Percentiles rank a stretch among this genome's conserved stretches.
phyloP scores from a whole-genome alignment of 306 rosid genomes.

The Cicer pinnatifidum region DNA sequence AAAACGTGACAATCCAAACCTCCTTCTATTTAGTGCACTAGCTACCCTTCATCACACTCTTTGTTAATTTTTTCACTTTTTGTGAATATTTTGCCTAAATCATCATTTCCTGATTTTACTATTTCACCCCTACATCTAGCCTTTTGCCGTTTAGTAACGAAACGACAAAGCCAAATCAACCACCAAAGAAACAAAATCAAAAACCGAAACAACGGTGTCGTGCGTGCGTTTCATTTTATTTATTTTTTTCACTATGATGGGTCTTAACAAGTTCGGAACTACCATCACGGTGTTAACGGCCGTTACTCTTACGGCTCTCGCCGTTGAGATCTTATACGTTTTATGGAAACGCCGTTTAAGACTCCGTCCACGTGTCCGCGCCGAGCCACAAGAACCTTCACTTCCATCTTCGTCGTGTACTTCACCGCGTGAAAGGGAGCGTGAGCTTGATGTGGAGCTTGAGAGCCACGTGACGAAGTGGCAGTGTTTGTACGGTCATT shows the following conservation, averaged over 20 bases:
- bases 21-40: background rate
- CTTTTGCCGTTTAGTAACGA: background rate
- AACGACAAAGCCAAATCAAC: constrained; percentile 29
- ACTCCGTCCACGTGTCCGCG: constrained; percentile 45
- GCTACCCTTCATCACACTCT: background rate
- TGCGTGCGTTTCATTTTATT: background rate
- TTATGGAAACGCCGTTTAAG: constrained; percentile 47
- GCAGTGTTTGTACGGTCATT: constrained; percentile 43
- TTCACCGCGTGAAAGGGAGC: background rate
- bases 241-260: constrained; percentile 40
- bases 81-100: background rate
- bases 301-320: constrained; percentile 45
- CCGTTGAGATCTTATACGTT: constrained; percentile 46
- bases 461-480: constrained; percentile 49
- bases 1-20: background rate
- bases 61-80: background rate
- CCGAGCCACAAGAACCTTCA: constrained; percentile 50
- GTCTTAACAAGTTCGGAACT: constrained; percentile 50
- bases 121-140: background rate
- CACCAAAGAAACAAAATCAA: constrained; percentile 27
- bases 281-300: constrained; percentile 48
- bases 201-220: constrained; percentile 1
- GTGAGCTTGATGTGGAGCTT: constrained; percentile 48
- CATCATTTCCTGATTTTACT: background rate
- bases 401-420: constrained; percentile 28